phyloP scores from a whole-genome alignment of 352 stramenopile species.

The Globisporangium okanoganense region DNA sequence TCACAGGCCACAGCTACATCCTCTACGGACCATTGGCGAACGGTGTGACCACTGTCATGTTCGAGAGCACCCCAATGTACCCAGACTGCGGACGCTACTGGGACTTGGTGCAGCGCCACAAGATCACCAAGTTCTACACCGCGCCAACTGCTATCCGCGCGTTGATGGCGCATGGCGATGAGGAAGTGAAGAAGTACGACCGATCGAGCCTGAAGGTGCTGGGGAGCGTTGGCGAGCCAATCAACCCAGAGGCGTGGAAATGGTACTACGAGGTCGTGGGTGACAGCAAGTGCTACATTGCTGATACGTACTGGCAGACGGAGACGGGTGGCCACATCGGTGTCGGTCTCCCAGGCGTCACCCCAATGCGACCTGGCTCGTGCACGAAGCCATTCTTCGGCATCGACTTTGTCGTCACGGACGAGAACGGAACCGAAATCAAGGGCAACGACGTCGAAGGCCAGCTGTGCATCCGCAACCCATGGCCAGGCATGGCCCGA shows the following conservation, averaged over 20 bases:
- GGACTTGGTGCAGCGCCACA: conserved; percentile 96
- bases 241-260: conserved; percentile 96
- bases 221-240: conserved; percentile 97
- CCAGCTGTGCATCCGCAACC: conserved; percentile 93
- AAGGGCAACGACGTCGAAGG: conserved; percentile 86
- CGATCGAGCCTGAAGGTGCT: conserved; percentile 92
- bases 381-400: conserved; percentile 96
- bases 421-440: conserved; percentile 87
- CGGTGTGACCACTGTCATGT: conserved; percentile 97
- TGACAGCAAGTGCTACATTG: conserved; percentile 88
- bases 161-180: conserved; percentile 95
- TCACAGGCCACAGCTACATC: conserved; percentile 97
- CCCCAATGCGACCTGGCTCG: conserved; percentile 88
- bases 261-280: conserved; percentile 97
- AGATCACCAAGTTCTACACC: conserved; percentile 96
- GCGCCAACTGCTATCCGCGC: conserved; percentile 95
- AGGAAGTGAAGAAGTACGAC: conserved; percentile 93
- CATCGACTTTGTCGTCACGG: conserved; percentile 88
- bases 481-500: conserved; percentile 96
- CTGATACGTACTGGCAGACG: conserved; percentile 98
- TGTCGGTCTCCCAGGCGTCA: conserved; percentile 91
- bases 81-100: conserved; percentile 95
- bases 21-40: conserved; percentile 97
- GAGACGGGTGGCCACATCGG: conserved; percentile 96
- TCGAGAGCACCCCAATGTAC: conserved; percentile 97